A percentile compares a stretch with the other conserved stretches of the same genome.
Conservation (phyloP, 75 land plant species). For the Pinus taeda region DNA sequence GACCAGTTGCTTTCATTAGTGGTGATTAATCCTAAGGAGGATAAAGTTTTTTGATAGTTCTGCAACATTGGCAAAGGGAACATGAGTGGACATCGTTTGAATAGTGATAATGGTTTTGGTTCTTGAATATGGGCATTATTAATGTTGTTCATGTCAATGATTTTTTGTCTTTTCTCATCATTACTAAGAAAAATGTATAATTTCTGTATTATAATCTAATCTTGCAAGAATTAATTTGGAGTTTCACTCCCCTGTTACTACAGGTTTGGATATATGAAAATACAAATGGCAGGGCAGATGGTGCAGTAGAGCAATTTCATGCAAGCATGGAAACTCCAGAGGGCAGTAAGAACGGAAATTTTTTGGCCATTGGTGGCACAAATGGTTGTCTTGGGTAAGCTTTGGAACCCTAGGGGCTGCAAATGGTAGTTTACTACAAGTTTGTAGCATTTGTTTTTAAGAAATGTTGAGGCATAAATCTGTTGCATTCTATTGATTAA, state of each 20-base stretch:
- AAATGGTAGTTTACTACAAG: background rate
- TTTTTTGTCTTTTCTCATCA: background rate
- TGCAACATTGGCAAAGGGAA: background rate
- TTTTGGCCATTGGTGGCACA: slow-evolving; percentile 26
- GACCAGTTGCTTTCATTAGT: no score
- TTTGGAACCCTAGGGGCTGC: background rate
- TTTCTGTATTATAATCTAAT: background rate
- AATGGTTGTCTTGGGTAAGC: slow-evolving; percentile 35
- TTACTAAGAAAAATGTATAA: background rate
- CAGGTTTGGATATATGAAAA: slow-evolving; percentile 52
- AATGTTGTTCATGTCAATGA: background rate
- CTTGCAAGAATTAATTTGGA: background rate
- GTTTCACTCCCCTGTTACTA: background rate
- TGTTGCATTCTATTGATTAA: background rate
- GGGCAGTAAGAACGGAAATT: slow-evolving; percentile 19
- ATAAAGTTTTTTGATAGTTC: background rate
- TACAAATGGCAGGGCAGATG: slow-evolving; percentile 18
- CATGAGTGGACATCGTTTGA: background rate
- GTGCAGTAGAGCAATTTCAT: slow-evolving; percentile 31
- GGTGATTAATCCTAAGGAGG: background rate
- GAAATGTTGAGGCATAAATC: slow-evolving; percentile 1
- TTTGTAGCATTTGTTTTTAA: background rate
- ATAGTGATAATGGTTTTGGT: background rate
- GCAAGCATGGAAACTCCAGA: slow-evolving; percentile 21
- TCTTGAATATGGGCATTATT: background rate